phyloP scores from a whole-genome alignment of 768 basidiomycete species.

The Hericium coralloides region DNA sequence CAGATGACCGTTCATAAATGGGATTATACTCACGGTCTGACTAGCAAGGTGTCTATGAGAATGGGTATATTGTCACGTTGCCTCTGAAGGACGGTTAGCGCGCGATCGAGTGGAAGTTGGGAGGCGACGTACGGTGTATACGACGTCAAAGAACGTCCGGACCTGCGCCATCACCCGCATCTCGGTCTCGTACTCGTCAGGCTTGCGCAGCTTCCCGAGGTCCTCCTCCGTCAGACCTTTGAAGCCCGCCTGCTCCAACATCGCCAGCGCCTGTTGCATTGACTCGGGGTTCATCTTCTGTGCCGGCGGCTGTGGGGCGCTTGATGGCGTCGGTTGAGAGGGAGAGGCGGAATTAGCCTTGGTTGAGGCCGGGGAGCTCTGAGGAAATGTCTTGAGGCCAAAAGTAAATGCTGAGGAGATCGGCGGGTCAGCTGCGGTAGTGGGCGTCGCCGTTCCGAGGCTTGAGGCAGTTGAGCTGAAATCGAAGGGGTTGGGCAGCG shows the following conservation, averaged over 20 bases:
- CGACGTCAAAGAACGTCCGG: conserved; percentile 36
- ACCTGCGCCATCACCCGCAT: conserved; percentile 35
- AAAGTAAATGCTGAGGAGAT: background rate
- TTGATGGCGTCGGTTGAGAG: background rate
- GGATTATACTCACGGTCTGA: conserved; percentile 8
- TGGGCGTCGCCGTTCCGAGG: no score
- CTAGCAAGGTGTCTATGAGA: conserved; percentile 16
- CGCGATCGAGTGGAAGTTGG: background rate
- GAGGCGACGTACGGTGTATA: conserved; percentile 30
- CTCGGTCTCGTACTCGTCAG: conserved; percentile 33
- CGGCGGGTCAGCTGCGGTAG: no score
- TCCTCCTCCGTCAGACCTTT: conserved; percentile 18
- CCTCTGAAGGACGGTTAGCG: conserved; percentile 21
- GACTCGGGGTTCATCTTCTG: background rate
- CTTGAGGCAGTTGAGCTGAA: no score
- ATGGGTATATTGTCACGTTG: conserved; percentile 36
- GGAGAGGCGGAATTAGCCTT: background rate
- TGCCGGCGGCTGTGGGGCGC: no score
- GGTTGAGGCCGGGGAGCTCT: no score
- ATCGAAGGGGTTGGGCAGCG: no score
- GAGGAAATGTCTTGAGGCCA: background rate
- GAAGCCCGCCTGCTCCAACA: background rate
- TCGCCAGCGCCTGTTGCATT: background rate
- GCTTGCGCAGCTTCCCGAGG: conserved; percentile 24
- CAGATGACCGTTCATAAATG: background rate